Base-by-base conservation (phyloP, 2,329 filamentous ascomycete species). In the Fusarium pininemorale region DNA sequence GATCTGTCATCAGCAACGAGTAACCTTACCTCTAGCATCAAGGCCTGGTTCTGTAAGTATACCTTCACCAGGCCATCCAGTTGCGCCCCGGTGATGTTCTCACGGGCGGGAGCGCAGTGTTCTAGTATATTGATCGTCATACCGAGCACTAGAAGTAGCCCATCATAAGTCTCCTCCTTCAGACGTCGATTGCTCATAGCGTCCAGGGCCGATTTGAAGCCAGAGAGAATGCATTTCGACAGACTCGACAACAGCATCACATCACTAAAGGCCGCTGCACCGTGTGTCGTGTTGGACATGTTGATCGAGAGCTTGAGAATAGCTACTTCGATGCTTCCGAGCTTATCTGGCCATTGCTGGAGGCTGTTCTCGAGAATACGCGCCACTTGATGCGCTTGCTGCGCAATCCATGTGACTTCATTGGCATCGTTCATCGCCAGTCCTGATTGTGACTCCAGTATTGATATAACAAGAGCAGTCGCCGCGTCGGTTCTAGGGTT, bases 51-150 rank as follows among this genome's bases (percentile, higher is more conserved):
- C 47, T 90, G 87, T n/a, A 91, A 83, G 81, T 95, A 97, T 15
- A 92, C 84, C 44, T 83, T 82, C 38, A 93, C 85, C 41, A 97
- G 85, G 56, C 83, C 83, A 55, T 90, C 87, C 41, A 95, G 82
- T 13, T 90, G 84, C 78, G 72, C 72, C 15, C 70, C 73, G 2
- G 77, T 75, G 7, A 84, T 68, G 11, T 80, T 80, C 24, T 83
- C 81, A 60, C 91, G 87, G 18, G 93, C 91, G 28, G 86, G 81
- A 22, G 90, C 85, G 78, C 91, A 94, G 79, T 94, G 92, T 80
- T 98, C 95, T 14, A 94, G 90, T 62, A 98, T 89, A 78, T 98
- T 98, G 81, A 97, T 97, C 82, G 96, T 89, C 28, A 94, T 90
- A 1, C 94, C 95, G 44, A 98, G 85, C 59, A 93, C 89, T 47